Percentiles rank a stretch among this genome's conserved stretches.
Evolutionary conservation across 225 moss, liverwort and hornwort species (phyloP).

Genomic region (Bryum argenteum): DNA sequence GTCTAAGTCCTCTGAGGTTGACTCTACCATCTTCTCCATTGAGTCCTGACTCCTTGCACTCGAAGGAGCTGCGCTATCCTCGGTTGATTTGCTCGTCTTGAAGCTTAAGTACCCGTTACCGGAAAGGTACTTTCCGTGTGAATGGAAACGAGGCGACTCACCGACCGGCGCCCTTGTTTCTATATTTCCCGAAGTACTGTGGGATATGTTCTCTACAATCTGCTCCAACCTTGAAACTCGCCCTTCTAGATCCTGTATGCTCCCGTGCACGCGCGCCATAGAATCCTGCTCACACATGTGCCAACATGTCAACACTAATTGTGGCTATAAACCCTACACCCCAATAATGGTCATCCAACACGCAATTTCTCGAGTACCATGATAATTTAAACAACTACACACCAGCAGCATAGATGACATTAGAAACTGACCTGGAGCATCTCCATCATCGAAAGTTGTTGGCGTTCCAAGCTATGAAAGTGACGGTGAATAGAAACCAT

Average conservation of each 20-base stretch:
- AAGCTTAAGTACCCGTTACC: conserved; percentile 67
- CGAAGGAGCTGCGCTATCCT: conserved; percentile 30
- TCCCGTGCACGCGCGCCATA: conserved; percentile 88
- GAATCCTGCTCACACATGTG: conserved; percentile 65
- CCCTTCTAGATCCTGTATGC: conserved; percentile 91
- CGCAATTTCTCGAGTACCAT: background rate
- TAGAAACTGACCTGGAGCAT: conserved; percentile 60
- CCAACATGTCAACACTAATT: conserved; percentile 15
- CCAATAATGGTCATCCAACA: background rate
- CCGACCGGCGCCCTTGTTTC: conserved; percentile 72
- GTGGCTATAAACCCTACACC: background rate
- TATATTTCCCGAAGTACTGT: conserved; percentile 54
- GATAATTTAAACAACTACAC: conserved; percentile 1
- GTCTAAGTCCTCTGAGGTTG: conserved; percentile 47
- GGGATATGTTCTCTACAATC: conserved; percentile 72
- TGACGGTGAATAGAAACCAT: conserved; percentile 48
- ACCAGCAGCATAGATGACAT: conserved; percentile 11
- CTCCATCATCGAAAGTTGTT: conserved; percentile 66
- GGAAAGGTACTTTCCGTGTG: conserved; percentile 73
- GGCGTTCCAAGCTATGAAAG: conserved; percentile 63
- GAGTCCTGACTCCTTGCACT: conserved; percentile 57
- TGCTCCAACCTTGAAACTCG: conserved; percentile 87
- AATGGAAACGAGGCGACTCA: conserved; percentile 59
- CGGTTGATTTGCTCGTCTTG: conserved; percentile 47
- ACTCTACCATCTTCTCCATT: conserved; percentile 52